Conservation (phyloP, 2,329 filamentous ascomycete genomes). For the Tolypocladium tropicale region DNA sequence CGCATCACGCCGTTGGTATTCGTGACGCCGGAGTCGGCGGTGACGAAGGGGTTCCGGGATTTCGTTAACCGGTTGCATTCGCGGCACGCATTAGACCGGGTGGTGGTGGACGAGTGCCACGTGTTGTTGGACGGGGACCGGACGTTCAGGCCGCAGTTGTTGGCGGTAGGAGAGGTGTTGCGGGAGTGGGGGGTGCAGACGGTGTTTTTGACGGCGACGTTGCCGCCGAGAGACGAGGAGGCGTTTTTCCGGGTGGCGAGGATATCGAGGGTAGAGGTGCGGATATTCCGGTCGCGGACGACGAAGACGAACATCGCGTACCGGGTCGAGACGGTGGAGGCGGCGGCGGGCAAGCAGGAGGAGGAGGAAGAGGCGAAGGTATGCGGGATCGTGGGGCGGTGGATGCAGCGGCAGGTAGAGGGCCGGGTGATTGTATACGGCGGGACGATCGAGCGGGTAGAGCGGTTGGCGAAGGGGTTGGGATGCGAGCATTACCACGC, state of each 20-base stretch:
- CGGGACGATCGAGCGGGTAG: background rate
- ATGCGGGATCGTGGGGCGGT: background rate
- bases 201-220: constrained; percentile 5
- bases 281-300: background rate
- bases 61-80: constrained; percentile 1
- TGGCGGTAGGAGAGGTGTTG: background rate
- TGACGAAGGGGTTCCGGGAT: constrained; percentile 2
- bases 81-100: background rate
- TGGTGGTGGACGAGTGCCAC: constrained; percentile 5
- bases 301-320: background rate
- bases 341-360: background rate
- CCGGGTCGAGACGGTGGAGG: background rate
- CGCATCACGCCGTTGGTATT: constrained; percentile 1
- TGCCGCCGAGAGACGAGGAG: constrained; percentile 1
- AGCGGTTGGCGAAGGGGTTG: background rate
- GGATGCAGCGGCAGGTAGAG: background rate
- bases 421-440: background rate
- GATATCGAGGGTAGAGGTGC: background rate
- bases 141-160: constrained; percentile 1
- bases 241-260: background rate
- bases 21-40: background rate
- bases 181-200: constrained; percentile 1
- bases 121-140: background rate
- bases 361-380: background rate
- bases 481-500: background rate